phyloP scores from a whole-genome alignment of 2,329 filamentous ascomycete genomes.

The Emydomyces testavorans region DNA sequence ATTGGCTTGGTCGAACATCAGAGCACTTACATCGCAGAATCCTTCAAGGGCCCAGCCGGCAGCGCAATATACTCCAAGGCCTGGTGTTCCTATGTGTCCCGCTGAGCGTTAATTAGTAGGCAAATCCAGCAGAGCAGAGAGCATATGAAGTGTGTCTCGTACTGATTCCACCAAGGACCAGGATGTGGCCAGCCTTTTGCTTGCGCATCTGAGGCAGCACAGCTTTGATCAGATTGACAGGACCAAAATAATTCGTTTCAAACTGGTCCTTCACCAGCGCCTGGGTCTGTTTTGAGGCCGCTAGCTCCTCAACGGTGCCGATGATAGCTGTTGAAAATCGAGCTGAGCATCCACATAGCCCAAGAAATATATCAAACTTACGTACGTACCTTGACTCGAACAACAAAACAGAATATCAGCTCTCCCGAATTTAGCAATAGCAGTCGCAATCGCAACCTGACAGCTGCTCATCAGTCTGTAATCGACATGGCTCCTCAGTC shows the following conservation, averaged over 20 bases:
- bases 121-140: not conserved
- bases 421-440: slow-evolving; percentile 68
- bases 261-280: slow-evolving; percentile 83
- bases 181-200: slow-evolving; percentile 77
- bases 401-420: slow-evolving; percentile 88
- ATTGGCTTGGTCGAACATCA: not conserved
- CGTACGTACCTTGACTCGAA: slow-evolving; percentile 60
- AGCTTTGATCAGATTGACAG: slow-evolving; percentile 91
- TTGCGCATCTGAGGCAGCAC: slow-evolving; percentile 66
- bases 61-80: slow-evolving; percentile 80
- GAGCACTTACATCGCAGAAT: slow-evolving; percentile 62
- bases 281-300: slow-evolving; percentile 57
- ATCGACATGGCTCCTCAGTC: not conserved
- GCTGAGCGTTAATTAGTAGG: slow-evolving; percentile 31
- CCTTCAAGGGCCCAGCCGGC: slow-evolving; percentile 92
- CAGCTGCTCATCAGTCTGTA: slow-evolving; percentile 54
- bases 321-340: slow-evolving; percentile 53
- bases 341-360: slow-evolving; percentile 14
- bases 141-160: slow-evolving; percentile 16
- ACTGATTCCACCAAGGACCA: slow-evolving; percentile 77
- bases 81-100: slow-evolving; percentile 84
- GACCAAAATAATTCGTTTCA: slow-evolving; percentile 87
- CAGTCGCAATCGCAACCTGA: slow-evolving; percentile 76
- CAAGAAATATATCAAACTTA: not conserved
- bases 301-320: slow-evolving; percentile 82